These are phyloP conservation scores for Bromus sterilis DNA, from an alignment of 176 grass and related monocot genomes.

Conservation along the genomic window DNA sequence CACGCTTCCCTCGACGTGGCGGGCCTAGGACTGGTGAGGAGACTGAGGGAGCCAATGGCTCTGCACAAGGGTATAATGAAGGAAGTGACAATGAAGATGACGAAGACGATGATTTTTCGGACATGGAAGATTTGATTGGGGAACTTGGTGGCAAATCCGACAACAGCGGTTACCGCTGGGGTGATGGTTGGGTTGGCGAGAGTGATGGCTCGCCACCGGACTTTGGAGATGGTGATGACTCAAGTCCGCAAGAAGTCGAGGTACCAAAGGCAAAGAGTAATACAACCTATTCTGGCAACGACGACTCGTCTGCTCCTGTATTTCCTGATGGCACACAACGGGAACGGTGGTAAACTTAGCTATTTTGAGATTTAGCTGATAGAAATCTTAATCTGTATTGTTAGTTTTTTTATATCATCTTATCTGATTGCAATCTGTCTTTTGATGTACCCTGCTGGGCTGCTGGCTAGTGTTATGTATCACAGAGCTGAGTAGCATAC, in stretches of 20 bases:
- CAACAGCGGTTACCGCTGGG: constrained; percentile 45
- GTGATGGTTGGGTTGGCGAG: constrained; percentile 76
- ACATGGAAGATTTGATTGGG: constrained; percentile 59
- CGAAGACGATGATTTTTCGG: constrained; percentile 55
- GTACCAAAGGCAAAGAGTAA: not conserved
- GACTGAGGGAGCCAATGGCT: constrained; percentile 14
- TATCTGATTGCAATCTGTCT: constrained; percentile 6
- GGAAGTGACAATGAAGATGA: constrained; percentile 27
- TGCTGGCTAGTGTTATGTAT: constrained; percentile 16
- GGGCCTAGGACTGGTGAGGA: not conserved
- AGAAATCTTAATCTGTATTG: not conserved
- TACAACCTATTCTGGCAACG: not conserved
- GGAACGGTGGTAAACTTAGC: constrained; percentile 61
- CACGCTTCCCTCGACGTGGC: constrained; percentile 41
- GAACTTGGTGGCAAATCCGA: constrained; percentile 55
- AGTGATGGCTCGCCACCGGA: constrained; percentile 57
- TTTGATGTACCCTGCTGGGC: constrained; percentile 12
- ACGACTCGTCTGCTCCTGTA: constrained; percentile 35
- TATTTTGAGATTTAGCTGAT: constrained; percentile 5
- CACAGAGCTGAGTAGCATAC: not conserved
- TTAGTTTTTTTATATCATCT: constrained; percentile 21
- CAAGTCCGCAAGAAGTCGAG: constrained; percentile 18
- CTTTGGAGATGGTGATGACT: constrained; percentile 50
- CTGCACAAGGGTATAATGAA: not conserved
- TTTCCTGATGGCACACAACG: constrained; percentile 80